Conservation (phyloP, 805 yeast species). For the Saturnispora sekii region DNA sequence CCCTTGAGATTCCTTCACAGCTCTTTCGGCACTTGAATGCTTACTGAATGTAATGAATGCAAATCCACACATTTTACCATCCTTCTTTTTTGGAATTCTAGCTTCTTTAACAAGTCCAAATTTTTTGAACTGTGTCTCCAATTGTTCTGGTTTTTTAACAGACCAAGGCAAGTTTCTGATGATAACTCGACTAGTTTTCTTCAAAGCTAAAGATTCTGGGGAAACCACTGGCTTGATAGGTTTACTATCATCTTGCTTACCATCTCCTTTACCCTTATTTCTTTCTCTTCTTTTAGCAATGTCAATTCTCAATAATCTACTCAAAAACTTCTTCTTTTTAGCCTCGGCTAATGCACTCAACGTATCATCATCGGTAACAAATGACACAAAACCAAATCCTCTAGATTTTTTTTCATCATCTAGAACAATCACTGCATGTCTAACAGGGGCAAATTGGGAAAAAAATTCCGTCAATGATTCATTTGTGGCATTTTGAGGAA, state of each 20-base stretch:
- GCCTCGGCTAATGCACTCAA: conserved; percentile 59
- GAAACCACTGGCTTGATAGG: conserved; percentile 10
- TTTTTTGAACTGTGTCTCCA: conserved; percentile 59
- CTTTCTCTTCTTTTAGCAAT: conserved; percentile 91
- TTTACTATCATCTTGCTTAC: conserved; percentile 13
- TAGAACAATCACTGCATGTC: conserved; percentile 85
- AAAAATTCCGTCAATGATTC: conserved; percentile 79
- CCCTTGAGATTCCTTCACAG: conserved; percentile 65
- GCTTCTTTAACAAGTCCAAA: conserved; percentile 87
- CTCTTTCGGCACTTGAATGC: conserved; percentile 64
- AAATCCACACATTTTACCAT: conserved; percentile 89
- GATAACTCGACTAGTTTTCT: conserved; percentile 74
- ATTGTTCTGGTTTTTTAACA: conserved; percentile 62
- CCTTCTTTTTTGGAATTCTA: conserved; percentile 76
- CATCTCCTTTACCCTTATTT: conserved; percentile 24
- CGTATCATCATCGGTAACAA: conserved; percentile 79
- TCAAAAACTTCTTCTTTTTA: conserved; percentile 56
- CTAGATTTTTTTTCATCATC: conserved; percentile 69
- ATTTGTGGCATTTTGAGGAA: conserved; percentile 72
- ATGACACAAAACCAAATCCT: conserved; percentile 95
- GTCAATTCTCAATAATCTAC: conserved; percentile 63
- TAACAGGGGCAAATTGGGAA: conserved; percentile 88
- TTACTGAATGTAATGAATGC: conserved; percentile 89
- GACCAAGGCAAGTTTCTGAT: conserved; percentile 96
- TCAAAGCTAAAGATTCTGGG: conserved; percentile 18